Percentiles rank a stretch among this genome's conserved stretches.
Evolutionary conservation across 495 filamentous ascomycete genomes (phyloP).

Genomic region (Hypoxylon trugodes): DNA sequence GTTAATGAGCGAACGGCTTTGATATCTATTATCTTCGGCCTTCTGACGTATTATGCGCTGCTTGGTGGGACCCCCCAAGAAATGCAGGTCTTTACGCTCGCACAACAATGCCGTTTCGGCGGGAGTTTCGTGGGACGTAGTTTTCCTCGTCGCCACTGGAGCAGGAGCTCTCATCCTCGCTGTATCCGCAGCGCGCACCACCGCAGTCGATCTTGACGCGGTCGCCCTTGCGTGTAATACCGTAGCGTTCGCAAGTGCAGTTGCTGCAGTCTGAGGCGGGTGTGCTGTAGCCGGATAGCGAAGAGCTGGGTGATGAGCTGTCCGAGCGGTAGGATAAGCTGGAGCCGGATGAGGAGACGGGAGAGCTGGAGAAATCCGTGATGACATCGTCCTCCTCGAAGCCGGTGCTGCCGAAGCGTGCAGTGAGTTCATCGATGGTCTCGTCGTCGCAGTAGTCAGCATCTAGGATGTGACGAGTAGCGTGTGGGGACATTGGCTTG

Average conservation of each 20-base stretch:
- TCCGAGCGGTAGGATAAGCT: slow-evolving; percentile 80
- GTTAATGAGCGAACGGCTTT: slow-evolving; percentile 47
- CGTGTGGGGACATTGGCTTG: slow-evolving; percentile 86
- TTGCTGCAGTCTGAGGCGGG: slow-evolving; percentile 59
- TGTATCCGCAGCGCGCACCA: slow-evolving; percentile 82
- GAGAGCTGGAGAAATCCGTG: slow-evolving; percentile 61
- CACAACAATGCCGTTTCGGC: slow-evolving; percentile 82
- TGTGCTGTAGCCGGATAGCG: slow-evolving; percentile 74
- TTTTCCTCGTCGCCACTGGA: slow-evolving; percentile 62
- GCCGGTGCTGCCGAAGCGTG: slow-evolving; percentile 74
- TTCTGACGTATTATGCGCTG: slow-evolving; percentile 40
- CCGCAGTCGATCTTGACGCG: slow-evolving; percentile 95
- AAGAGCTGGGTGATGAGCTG: slow-evolving; percentile 74
- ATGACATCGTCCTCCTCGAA: slow-evolving; percentile 73
- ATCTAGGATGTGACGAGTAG: slow-evolving; percentile 84
- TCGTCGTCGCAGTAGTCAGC: slow-evolving; percentile 73
- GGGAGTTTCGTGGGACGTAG: slow-evolving; percentile 66
- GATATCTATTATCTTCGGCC: slow-evolving; percentile 41
- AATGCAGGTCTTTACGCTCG: slow-evolving; percentile 49
- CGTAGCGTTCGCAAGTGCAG: slow-evolving; percentile 94
- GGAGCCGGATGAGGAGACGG: slow-evolving; percentile 78
- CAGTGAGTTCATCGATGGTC: slow-evolving; percentile 74
- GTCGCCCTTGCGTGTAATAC: slow-evolving; percentile 90
- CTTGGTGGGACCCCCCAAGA: slow-evolving; percentile 44
- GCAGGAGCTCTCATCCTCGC: slow-evolving; percentile 66